These are phyloP conservation scores for Aspergillus homomorphus DNA, from an alignment of 495 filamentous ascomycete genomes.

Conservation along the genomic window DNA sequence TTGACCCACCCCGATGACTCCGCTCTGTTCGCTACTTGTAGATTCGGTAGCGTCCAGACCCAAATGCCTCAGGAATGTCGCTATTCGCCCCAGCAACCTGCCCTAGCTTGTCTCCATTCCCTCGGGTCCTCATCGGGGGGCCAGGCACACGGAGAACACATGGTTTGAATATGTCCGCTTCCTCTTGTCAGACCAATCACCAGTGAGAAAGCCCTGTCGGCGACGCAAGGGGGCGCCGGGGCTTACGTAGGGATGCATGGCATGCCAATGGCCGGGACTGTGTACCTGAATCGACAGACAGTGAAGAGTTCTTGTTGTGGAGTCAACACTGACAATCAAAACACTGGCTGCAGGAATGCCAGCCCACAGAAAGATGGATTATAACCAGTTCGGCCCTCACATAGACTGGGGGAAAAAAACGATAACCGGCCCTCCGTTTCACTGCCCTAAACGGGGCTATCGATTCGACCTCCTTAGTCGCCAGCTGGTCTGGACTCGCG, in stretches of 20 bases:
- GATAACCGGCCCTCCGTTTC: not conserved
- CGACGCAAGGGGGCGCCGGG: constrained; percentile 4
- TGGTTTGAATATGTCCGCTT: not conserved
- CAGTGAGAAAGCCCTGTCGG: not conserved
- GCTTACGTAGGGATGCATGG: constrained; percentile 6
- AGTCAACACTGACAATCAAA: not conserved
- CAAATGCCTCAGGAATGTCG: not conserved
- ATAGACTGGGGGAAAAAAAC: not conserved
- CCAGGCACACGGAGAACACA: constrained; percentile 1
- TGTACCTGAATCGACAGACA: not conserved
- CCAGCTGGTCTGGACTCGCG: not conserved
- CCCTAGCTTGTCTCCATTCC: not conserved
- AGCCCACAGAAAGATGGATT: not conserved
- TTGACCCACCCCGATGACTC: not conserved
- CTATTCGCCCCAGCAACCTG: constrained; percentile 3
- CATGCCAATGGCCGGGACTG: not conserved
- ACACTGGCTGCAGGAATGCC: constrained; percentile 1
- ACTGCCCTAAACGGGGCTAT: constrained; percentile 8
- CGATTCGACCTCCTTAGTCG: constrained; percentile 1
- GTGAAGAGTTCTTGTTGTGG: not conserved
- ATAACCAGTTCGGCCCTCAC: not conserved
- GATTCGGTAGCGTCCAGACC: not conserved
- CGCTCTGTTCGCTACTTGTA: not conserved
- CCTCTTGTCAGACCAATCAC: not conserved
- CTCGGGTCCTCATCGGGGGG: not conserved